Evolutionary conservation across 1,284 basidiomycete genomes (phyloP), one percentile per base, ranked within the genome.

Genomic region (Limonomyces culmigenus): DNA sequence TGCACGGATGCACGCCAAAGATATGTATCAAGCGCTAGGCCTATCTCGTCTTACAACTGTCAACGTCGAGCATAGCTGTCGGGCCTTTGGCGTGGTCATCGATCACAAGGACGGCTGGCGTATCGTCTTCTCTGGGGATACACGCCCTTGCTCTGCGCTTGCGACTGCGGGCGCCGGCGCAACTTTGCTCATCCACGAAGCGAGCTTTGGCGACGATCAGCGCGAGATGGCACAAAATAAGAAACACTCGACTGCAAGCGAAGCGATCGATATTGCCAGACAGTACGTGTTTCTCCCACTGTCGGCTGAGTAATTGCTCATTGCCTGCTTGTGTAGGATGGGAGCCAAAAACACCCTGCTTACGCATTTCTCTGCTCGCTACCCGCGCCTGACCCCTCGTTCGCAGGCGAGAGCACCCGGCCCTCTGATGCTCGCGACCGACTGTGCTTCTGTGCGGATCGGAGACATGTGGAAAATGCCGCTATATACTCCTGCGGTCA

Each of bases 331-430:
- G 15, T 29, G 20, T 46, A 87, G 81, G 44, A 92, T 93, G 87
- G 62, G 68, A 5, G 89, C 88, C 1, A 59, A 74, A 39, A 75
- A 87, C 44, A 64, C 87, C 17, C 66, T 97, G 23, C 67, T 97
- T 17, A 97, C 91, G 2, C 92, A 97, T 54, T 97, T 97, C 55
- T 95, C 89, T 10, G 85, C 87, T 38, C 74, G 92, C 10, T 95
- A 95, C 54, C 89, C 91, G 11, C 89, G 86, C 48, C 63, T 91
- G 48, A 83, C 86, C 1, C 65, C 27, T 5, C 8, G 23, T 3
- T 17, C 17, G 17, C 19, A 21, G 21, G 41, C 40, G 33, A 38
- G 37, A 15, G 41, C 41, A 15, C 39, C 52, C 36, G 58, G 63
- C 16, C 54, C 55, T 10, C 62, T 91, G 3, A 79, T 74, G 0